phyloP scores from a whole-genome alignment of 495 filamentous ascomycete genomes.

The Daldinia childiae region DNA sequence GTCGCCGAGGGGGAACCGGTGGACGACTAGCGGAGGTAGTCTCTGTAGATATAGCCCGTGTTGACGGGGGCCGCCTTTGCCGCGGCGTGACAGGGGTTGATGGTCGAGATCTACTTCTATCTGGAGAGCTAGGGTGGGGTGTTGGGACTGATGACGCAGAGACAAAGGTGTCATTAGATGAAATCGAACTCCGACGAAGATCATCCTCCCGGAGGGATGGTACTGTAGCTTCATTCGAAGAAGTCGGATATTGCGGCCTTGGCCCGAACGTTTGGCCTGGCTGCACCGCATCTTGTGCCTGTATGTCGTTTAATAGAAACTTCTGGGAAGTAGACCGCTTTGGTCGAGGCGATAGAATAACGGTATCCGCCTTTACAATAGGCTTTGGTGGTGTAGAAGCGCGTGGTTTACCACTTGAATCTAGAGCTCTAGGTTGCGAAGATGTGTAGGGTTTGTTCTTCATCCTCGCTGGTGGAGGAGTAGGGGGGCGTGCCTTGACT shows the following conservation, averaged over 20 bases:
- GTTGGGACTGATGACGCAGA: constrained; percentile 57
- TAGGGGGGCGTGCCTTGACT: constrained; percentile 28
- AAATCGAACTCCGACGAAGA: constrained; percentile 41
- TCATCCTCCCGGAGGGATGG: constrained; percentile 5
- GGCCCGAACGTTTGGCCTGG: constrained; percentile 11
- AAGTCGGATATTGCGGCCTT: neutral
- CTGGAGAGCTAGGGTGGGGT: constrained; percentile 43
- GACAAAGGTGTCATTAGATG: constrained; percentile 58
- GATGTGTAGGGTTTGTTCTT: constrained; percentile 18
- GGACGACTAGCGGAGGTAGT: constrained; percentile 12
- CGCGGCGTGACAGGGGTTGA: constrained; percentile 15
- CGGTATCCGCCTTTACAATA: constrained; percentile 14
- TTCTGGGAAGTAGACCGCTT: constrained; percentile 29
- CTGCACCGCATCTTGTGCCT: constrained; percentile 9
- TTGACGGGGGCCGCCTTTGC: constrained; percentile 17
- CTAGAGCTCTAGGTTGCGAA: constrained; percentile 5
- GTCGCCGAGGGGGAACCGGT: constrained; percentile 27
- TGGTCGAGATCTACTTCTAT: constrained; percentile 26
- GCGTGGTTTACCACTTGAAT: constrained; percentile 18
- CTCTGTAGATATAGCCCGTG: constrained; percentile 11
- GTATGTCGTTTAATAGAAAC: constrained; percentile 28
- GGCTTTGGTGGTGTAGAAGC: constrained; percentile 23
- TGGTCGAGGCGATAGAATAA: constrained; percentile 35
- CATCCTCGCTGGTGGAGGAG: constrained; percentile 39
- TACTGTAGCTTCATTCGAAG: neutral